Conservation (phyloP, 2,329 filamentous ascomycete species). For the Sclerotinia glacialis region DNA sequence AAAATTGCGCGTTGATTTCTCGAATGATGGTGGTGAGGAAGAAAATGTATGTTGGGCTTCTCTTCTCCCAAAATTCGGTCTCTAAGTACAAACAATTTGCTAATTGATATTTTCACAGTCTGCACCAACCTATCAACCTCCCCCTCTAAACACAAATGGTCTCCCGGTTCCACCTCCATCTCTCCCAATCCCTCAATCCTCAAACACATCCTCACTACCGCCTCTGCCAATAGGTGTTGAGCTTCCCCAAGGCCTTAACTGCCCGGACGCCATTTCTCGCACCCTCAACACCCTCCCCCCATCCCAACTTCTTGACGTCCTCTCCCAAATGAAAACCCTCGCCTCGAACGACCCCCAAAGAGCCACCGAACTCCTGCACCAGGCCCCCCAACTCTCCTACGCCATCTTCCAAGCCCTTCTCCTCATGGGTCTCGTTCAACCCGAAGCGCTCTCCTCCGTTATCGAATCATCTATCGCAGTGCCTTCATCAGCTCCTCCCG, state of each 20-base stretch:
- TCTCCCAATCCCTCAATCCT: constrained; percentile 23
- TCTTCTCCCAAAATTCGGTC: not conserved
- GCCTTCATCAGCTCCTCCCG: constrained; percentile 45
- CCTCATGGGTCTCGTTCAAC: constrained; percentile 88
- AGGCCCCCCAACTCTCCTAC: constrained; percentile 89
- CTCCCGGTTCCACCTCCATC: constrained; percentile 40
- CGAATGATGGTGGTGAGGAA: constrained; percentile 76
- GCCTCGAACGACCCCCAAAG: constrained; percentile 78
- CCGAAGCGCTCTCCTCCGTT: constrained; percentile 75
- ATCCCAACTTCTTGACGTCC: constrained; percentile 85
- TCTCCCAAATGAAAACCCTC: constrained; percentile 90
- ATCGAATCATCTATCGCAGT: constrained; percentile 56
- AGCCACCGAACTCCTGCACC: constrained; percentile 79
- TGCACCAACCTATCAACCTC: constrained; percentile 18
- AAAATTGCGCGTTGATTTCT: constrained; percentile 93
- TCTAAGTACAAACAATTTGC: not conserved
- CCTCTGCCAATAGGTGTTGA: constrained; percentile 82
- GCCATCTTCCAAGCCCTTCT: constrained; percentile 93
- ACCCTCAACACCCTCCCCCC: constrained; percentile 85
- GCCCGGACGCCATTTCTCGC: constrained; percentile 86
- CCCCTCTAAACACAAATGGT: constrained; percentile 27
- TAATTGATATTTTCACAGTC: constrained; percentile 3
- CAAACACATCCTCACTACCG: constrained; percentile 59
- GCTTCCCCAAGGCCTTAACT: constrained; percentile 76
- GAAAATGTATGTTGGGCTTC: constrained; percentile 41